A percentile compares a stretch with the other conserved stretches of the same genome.
These are phyloP conservation scores for Paramyrothecium sp. DNA, from an alignment of 2,329 filamentous ascomycete genomes.

Conservation along the genomic window DNA sequence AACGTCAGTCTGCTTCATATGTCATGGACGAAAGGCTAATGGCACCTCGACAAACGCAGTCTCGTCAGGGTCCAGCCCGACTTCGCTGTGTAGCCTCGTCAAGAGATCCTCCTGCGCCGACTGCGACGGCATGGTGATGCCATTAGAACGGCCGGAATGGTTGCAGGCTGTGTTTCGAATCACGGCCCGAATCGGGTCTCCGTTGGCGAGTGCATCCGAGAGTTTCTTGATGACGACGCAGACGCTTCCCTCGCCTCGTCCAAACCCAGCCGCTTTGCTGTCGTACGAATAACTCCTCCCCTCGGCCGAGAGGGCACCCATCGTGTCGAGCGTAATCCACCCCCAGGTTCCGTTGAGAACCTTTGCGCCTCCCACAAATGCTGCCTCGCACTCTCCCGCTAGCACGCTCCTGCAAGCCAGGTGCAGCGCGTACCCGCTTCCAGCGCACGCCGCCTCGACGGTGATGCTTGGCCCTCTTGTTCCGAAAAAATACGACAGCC, in stretches of 20 bases:
- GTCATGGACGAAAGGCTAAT: background rate
- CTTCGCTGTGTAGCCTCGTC: background rate
- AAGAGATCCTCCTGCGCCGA: background rate
- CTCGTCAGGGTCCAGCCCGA: background rate
- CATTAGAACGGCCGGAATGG: slow-evolving; percentile 40
- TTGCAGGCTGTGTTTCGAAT: slow-evolving; percentile 44
- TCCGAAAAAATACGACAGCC: slow-evolving; percentile 51
- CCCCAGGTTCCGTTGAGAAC: slow-evolving; percentile 22
- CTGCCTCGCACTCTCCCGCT: slow-evolving; percentile 38
- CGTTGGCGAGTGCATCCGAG: slow-evolving; percentile 44
- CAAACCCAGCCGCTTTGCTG: slow-evolving; percentile 43
- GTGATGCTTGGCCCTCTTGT: slow-evolving; percentile 49
- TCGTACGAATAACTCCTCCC: slow-evolving; percentile 42
- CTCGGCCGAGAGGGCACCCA: slow-evolving; percentile 37
- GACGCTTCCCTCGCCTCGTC: slow-evolving; percentile 53
- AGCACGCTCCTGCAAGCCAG: slow-evolving; percentile 43
- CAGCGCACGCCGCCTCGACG: slow-evolving; percentile 47
- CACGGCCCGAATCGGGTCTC: slow-evolving; percentile 45
- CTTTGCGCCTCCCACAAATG: slow-evolving; percentile 29
- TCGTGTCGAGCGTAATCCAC: slow-evolving; percentile 21
- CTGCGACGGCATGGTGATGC: background rate
- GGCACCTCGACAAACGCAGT: background rate
- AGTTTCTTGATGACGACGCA: slow-evolving; percentile 48
- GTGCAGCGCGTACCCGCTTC: slow-evolving; percentile 44
- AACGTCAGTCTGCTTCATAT: background rate